Conservation (phyloP, 2,329 filamentous ascomycete genomes). For the Neofusicoccum cordaticola region DNA sequence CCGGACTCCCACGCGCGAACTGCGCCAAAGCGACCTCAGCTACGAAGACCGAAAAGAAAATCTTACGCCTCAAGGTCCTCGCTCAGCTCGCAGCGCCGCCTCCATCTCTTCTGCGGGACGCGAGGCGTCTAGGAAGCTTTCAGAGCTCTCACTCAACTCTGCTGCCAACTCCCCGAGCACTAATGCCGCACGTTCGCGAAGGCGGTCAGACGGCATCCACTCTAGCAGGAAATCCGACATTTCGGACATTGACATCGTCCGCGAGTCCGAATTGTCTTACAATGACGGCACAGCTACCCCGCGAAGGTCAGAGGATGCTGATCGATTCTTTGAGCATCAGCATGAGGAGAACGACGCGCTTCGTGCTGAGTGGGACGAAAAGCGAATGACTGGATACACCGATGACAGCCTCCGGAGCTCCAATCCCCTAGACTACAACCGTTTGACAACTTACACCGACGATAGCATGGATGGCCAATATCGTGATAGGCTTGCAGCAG, state of each 20-base stretch:
- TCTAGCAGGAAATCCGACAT: conserved; percentile 43
- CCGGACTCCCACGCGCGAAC: conserved; percentile 42
- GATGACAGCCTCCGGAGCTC: conserved; percentile 49
- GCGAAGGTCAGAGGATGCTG: conserved; percentile 36
- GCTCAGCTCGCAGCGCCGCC: conserved; percentile 41
- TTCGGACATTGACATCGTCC: neutral
- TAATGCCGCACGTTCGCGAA: conserved; percentile 53
- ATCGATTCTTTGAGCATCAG: conserved; percentile 52
- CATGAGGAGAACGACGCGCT: conserved; percentile 61
- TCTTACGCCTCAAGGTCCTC: conserved; percentile 42
- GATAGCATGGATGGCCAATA: conserved; percentile 56
- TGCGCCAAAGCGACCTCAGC: conserved; percentile 36
- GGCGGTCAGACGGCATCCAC: conserved; percentile 51
- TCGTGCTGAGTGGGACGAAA: conserved; percentile 44
- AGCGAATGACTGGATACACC: conserved; percentile 45
- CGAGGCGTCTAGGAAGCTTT: conserved; percentile 51
- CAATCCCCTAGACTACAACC: conserved; percentile 49
- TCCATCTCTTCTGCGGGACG: conserved; percentile 63
- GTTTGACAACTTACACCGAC: conserved; percentile 52
- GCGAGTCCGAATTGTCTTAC: conserved; percentile 1
- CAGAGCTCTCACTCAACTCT: conserved; percentile 59
- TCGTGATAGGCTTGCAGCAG: conserved; percentile 57
- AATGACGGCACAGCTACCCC: conserved; percentile 16
- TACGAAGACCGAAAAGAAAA: conserved; percentile 12
- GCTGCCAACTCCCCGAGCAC: conserved; percentile 58